Base-by-base conservation (phyloP, 2,329 filamentous ascomycete species). In the Pyrenochaeta sp. region DNA sequence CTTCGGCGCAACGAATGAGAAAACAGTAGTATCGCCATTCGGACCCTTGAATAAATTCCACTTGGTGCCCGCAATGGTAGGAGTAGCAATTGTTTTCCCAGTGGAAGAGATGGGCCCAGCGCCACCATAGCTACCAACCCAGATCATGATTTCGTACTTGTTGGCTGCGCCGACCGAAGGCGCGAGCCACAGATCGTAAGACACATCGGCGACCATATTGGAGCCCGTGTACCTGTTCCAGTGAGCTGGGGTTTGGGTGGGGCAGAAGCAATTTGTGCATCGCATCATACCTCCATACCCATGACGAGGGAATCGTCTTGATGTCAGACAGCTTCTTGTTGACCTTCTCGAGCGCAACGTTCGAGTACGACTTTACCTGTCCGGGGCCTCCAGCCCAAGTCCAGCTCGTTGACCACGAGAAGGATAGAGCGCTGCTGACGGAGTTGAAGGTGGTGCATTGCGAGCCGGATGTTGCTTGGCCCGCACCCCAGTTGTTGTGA, bases 91-190 rank as follows among this genome's bases (percentile, higher is more conserved):
- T 2, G 54, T 3, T 6, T 19, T 24, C 24, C 49, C 54, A 6
- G 42, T 48, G 13, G 48, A 40, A 19, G 54, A 57, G 25, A 57
- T 57, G 5, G 54, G 54, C 1, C 48, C 37, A n/a, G 54, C 54
- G 12, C 54, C 54, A 24, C 54, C 54, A n/a, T 44, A 45, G n/a
- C 28, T 12, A 7, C 34, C 49, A 3, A 57, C 25, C 54, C 54
- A 56, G 40, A 56, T 51, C 53, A 56, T 56, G 47, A 56, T 46
- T 28, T 56, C 53, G 37, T 50, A 56, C 19, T 46, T 25, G 40
- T 50, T 45, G 19, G 42, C 30, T 5, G 46, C 32, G 44, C 39
- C 40, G 30, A 43, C 30, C 2, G 46, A 50, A 28, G 44, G 44
- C 10, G 46, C 30, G 2, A 48, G 25, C 32, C 32, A 36, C 3